These are phyloP conservation scores for Plasmodium adleri DNA, from an alignment of 169 alveolate genomes.

Conservation along the genomic window DNA sequence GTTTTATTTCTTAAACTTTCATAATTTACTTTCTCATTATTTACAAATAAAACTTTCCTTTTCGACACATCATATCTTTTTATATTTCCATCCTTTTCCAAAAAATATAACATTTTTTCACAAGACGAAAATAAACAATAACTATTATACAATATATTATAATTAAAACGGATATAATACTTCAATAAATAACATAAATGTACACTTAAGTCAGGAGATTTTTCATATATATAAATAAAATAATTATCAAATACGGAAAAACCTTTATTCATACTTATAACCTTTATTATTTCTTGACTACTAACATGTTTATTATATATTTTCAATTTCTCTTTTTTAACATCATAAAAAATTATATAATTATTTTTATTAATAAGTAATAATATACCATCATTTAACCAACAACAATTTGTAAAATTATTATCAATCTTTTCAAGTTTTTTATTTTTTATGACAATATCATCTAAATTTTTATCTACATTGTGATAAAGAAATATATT, in stretches of 20 bases:
- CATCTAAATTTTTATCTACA: conserved; percentile 44
- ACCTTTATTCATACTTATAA: conserved; percentile 25
- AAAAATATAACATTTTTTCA: conserved; percentile 43
- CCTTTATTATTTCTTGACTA: conserved; percentile 18
- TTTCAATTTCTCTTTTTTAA: conserved; percentile 55
- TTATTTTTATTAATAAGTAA: conserved; percentile 46
- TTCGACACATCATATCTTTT: conserved; percentile 37
- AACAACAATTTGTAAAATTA: conserved; percentile 45
- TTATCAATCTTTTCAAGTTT: conserved; percentile 57
- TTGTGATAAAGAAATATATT: conserved; percentile 49
- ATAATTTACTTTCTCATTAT: conserved; percentile 3
- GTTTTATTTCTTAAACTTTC: conserved; percentile 9
- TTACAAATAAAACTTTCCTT: not conserved
- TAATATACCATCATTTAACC: conserved; percentile 67
- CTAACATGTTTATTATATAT: conserved; percentile 52
- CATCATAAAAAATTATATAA: conserved; percentile 64
- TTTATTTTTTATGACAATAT: conserved; percentile 62
- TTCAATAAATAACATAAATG: conserved; percentile 24
- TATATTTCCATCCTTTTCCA: conserved; percentile 51
- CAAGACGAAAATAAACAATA: conserved; percentile 55
- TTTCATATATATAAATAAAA: conserved; percentile 47
- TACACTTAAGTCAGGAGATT: conserved; percentile 14
- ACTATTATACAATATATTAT: conserved; percentile 16
- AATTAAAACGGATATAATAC: conserved; percentile 28
- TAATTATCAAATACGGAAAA: conserved; percentile 41